phyloP scores from a whole-genome alignment of 2,329 filamentous ascomycete species.

The Fusarium torulosum region DNA sequence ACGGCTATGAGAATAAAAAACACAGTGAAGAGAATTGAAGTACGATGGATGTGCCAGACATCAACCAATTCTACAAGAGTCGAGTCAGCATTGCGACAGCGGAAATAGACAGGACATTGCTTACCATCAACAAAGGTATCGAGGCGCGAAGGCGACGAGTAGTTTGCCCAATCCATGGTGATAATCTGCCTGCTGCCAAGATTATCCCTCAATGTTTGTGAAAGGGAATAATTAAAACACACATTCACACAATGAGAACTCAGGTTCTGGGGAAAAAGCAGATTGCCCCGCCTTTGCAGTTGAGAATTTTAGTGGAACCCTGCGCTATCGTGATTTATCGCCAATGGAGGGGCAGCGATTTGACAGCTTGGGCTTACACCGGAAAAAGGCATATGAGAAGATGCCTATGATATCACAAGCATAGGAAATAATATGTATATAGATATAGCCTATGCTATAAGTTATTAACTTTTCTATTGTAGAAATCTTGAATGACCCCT shows the following conservation, averaged over 20 bases:
- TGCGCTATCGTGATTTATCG: constrained; percentile 38
- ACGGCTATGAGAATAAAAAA: constrained; percentile 56
- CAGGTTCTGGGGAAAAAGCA: constrained; percentile 42
- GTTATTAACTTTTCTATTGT: too few species aligned
- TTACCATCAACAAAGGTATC: constrained; percentile 46
- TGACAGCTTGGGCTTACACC: constrained; percentile 22
- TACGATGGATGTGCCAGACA: constrained; percentile 62
- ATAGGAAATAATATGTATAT: too few species aligned
- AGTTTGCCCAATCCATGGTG: constrained; percentile 46
- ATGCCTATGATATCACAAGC: too few species aligned
- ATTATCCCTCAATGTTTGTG: constrained; percentile 12
- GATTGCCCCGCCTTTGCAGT: constrained; percentile 42
- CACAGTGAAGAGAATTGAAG: constrained; percentile 57
- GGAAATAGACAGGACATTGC: not conserved
- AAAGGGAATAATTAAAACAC: constrained; percentile 18
- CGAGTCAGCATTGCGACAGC: constrained; percentile 25
- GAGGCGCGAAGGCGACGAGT: constrained; percentile 44
- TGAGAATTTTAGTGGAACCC: constrained; percentile 40
- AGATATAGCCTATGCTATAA: too few species aligned
- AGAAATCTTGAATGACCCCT: too few species aligned
- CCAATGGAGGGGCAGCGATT: constrained; percentile 47
- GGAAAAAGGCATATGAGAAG: not conserved
- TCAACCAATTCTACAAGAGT: constrained; percentile 54
- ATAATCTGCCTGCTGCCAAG: constrained; percentile 21
- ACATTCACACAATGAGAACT: constrained; percentile 23